These are phyloP conservation scores for Suillus sp. DNA, from an alignment of 768 basidiomycete species.

Conservation along the genomic window DNA sequence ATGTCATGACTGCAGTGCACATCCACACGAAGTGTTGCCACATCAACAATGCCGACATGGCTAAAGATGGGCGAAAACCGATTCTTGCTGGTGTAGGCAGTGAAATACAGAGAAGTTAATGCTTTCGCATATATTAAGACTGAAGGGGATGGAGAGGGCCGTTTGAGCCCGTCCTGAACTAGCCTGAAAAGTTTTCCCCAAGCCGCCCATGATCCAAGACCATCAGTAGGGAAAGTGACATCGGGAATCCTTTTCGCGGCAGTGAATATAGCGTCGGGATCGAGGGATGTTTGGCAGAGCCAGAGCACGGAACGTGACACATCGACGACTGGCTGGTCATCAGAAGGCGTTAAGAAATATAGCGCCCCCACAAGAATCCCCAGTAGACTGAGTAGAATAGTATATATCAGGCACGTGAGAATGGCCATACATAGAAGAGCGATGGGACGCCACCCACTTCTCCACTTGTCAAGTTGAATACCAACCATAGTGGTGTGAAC, in stretches of 20 bases:
- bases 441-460: no score
- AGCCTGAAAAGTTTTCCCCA: background rate
- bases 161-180: background rate
- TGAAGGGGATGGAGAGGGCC: background rate
- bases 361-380: background rate
- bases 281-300: background rate
- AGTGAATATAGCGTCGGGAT: background rate
- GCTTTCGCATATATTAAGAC: background rate
- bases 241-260: background rate
- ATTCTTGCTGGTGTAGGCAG: background rate
- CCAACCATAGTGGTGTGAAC: no score
- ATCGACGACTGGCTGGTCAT: background rate
- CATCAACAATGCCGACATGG: background rate
- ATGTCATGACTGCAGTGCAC: background rate
- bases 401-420: no score
- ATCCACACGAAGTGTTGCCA: no score
- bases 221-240: background rate
- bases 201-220: background rate
- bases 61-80: background rate
- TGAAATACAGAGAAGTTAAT: background rate
- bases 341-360: background rate
- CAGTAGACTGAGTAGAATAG: no score
- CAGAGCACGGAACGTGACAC: background rate
- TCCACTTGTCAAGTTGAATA: no score
- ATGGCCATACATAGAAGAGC: no score